Evolutionary conservation across 768 basidiomycete species (phyloP).

Genomic region (Dentipellis fragilis): DNA sequence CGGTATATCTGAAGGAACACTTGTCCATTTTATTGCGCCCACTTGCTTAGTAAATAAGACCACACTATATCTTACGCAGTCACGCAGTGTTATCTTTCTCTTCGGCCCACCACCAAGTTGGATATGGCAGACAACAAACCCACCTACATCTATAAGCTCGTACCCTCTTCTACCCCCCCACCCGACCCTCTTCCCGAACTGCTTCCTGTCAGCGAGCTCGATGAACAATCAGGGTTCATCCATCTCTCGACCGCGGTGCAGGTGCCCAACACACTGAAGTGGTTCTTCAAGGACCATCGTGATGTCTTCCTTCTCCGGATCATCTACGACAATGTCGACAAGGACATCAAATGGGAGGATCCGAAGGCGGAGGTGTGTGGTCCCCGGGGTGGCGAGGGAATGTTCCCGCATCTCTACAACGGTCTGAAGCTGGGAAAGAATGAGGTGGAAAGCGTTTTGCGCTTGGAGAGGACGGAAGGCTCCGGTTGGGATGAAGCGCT

Average conservation of each 20-base stretch:
- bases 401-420: neutral
- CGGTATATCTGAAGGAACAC: too few relatives aligned
- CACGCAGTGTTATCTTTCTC: too few relatives aligned
- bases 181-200: constrained; percentile 23
- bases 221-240: constrained; percentile 31
- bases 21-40: too few relatives aligned
- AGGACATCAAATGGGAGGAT: constrained; percentile 18
- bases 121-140: constrained; percentile 19
- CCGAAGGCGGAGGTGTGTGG: neutral
- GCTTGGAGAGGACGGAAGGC: neutral
- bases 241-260: constrained; percentile 32
- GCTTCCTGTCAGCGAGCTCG: constrained; percentile 29
- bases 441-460: neutral
- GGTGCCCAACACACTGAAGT: constrained; percentile 25
- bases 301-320: constrained; percentile 17
- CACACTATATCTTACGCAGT: too few relatives aligned
- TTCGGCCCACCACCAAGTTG: too few relatives aligned
- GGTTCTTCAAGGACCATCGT: constrained; percentile 25
- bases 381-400: neutral
- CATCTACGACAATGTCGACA: constrained; percentile 9
- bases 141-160: constrained; percentile 53
- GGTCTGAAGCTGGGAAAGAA: neutral
- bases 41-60: too few relatives aligned
- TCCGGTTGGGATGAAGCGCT: neutral
- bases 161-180: constrained; percentile 32